A percentile compares a stretch with the other conserved stretches of the same genome.
Evolutionary conservation across 805 yeast species (phyloP).

Genomic region (Candida incommunis): DNA sequence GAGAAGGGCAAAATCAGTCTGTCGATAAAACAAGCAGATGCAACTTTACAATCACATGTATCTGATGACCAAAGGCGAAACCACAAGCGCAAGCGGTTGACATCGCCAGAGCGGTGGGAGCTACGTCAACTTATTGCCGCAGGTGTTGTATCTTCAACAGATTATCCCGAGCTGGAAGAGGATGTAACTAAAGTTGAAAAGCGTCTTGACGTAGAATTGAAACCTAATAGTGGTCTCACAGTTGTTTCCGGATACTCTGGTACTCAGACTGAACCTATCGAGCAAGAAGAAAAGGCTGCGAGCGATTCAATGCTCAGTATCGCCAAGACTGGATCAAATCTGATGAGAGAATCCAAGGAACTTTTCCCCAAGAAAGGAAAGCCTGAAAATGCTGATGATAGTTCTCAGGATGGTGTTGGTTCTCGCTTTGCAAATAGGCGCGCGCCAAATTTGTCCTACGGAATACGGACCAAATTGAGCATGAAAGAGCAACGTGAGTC

Average conservation of each 20-base stretch:
- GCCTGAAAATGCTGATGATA: background rate
- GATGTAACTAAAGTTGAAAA: conserved; percentile 21
- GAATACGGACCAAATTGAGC: conserved; percentile 24
- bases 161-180: conserved; percentile 49
- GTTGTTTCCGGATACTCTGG: background rate
- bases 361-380: background rate
- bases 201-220: conserved; percentile 24
- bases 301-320: background rate
- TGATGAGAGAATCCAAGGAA: background rate
- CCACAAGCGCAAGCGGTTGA: conserved; percentile 31
- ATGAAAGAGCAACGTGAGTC: conserved; percentile 41
- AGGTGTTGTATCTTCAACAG: conserved; percentile 55
- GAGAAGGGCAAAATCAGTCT: conserved; percentile 34
- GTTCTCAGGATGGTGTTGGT: background rate
- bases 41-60: background rate
- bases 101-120: conserved; percentile 90
- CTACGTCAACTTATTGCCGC: conserved; percentile 67
- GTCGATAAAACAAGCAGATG: conserved; percentile 62
- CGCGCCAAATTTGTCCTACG: conserved; percentile 20
- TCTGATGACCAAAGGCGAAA: background rate
- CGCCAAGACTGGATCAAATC: background rate
- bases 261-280: background rate
- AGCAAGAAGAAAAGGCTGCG: background rate
- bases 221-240: conserved; percentile 44
- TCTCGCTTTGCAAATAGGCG: background rate